Conservation (phyloP, 2,329 filamentous ascomycete genomes). For the Zasmidium cellare region DNA sequence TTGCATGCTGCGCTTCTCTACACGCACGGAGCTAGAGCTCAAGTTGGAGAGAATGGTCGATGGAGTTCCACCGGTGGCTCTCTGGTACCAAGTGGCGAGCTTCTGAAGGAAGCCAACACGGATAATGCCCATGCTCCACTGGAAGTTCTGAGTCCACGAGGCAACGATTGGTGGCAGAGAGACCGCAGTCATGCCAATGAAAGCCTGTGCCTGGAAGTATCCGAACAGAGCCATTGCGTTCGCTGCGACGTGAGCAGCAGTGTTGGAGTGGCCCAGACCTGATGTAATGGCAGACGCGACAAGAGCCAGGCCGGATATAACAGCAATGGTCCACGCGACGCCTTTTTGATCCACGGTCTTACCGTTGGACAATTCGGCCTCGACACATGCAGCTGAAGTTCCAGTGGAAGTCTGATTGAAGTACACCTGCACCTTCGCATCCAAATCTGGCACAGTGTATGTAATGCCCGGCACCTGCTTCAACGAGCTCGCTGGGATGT, state of each 20-base stretch:
- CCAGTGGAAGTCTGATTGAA: slow-evolving; percentile 70
- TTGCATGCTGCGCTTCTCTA: slow-evolving; percentile 66
- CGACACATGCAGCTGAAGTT: slow-evolving; percentile 76
- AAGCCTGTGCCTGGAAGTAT: slow-evolving; percentile 92
- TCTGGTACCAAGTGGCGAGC: slow-evolving; percentile 94
- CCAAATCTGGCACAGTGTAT: slow-evolving; percentile 86
- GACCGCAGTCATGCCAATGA: slow-evolving; percentile 81
- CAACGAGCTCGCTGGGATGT: slow-evolving; percentile 58
- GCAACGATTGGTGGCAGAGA: slow-evolving; percentile 82
- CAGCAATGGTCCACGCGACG: slow-evolving; percentile 85
- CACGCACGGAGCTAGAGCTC: slow-evolving; percentile 75
- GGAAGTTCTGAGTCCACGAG: slow-evolving; percentile 95
- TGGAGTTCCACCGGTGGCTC: slow-evolving; percentile 83
- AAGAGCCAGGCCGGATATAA: slow-evolving; percentile 82
- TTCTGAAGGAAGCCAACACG: slow-evolving; percentile 80
- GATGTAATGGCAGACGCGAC: slow-evolving; percentile 85
- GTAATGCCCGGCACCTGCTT: slow-evolving; percentile 75
- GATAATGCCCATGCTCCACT: slow-evolving; percentile 98
- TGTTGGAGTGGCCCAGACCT: slow-evolving; percentile 87
- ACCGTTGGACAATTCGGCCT: slow-evolving; percentile 84
- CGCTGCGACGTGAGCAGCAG: slow-evolving; percentile 88
- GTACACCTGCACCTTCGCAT: slow-evolving; percentile 78
- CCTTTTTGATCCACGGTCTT: slow-evolving; percentile 87
- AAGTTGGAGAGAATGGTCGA: slow-evolving; percentile 75
- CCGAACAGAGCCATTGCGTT: slow-evolving; percentile 92